Percentiles rank a stretch among this genome's conserved stretches.
phyloP scores from a whole-genome alignment of 1,139 yeast genomes.

The Blastobotrys raffinosifermentans region DNA sequence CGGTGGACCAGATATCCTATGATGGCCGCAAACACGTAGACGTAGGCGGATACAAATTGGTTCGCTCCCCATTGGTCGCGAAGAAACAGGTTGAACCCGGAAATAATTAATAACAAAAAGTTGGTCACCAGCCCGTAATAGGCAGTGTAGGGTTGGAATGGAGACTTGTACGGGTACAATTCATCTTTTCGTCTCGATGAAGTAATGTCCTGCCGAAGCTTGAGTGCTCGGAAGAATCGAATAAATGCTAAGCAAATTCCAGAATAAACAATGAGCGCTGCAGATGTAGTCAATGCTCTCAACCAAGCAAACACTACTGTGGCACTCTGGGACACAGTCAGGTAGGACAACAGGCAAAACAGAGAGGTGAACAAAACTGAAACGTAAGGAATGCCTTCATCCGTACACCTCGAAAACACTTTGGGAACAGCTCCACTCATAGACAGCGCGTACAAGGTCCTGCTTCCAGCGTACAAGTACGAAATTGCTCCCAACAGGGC shows the following conservation, averaged over 20 bases:
- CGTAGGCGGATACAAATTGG: conserved; percentile 64
- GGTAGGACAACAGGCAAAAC: conserved; percentile 55
- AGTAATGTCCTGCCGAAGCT: conserved; percentile 38
- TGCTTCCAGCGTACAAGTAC: conserved; percentile 69
- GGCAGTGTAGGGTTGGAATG: conserved; percentile 72
- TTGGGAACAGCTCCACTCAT: conserved; percentile 64
- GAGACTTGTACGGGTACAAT: conserved; percentile 67
- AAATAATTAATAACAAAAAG: conserved; percentile 47
- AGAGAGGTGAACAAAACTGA: conserved; percentile 59
- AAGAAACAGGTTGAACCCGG: conserved; percentile 65
- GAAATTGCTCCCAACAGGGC: conserved; percentile 76
- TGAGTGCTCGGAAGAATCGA: conserved; percentile 64
- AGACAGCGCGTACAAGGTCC: conserved; percentile 72
- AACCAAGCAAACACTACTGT: conserved; percentile 62
- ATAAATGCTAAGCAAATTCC: conserved; percentile 72
- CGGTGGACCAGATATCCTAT: conserved; percentile 53
- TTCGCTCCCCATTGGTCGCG: conserved; percentile 55
- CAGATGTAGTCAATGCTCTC: conserved; percentile 58
- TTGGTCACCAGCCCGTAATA: conserved; percentile 59
- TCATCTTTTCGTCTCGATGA: conserved; percentile 25
- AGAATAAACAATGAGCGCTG: conserved; percentile 74
- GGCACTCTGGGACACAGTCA: conserved; percentile 54
- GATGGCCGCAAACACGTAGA: conserved; percentile 52
- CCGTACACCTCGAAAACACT: conserved; percentile 53
- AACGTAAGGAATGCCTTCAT: conserved; percentile 65